Conservation (phyloP, 768 basidiomycete species). For the Lyophyllum semitale region DNA sequence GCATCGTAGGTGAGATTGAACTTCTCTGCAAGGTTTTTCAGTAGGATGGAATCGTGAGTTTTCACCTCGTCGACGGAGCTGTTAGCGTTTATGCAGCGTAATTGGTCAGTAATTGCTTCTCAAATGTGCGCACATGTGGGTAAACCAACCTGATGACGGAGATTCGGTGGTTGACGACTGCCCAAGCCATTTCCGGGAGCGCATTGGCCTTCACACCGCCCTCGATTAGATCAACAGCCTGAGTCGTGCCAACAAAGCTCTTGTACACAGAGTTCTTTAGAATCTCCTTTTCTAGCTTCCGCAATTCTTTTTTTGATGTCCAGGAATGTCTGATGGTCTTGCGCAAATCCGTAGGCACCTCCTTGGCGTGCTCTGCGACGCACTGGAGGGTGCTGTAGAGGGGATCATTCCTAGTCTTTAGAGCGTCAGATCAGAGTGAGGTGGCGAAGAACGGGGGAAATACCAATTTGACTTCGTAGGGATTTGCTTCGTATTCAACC, state of each 20-base stretch:
- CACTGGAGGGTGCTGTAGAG: constrained; percentile 67
- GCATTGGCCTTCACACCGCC: constrained; percentile 78
- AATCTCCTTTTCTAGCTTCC: constrained; percentile 49
- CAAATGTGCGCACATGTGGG: not conserved
- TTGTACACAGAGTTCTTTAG: constrained; percentile 39
- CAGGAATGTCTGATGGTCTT: constrained; percentile 47
- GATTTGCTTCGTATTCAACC: constrained; percentile 67
- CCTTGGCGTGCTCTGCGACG: constrained; percentile 59
- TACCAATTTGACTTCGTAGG: constrained; percentile 54
- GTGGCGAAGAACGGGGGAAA: constrained; percentile 8
- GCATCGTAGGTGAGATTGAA: constrained; percentile 63
- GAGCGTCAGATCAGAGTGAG: not conserved
- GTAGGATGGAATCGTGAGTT: constrained; percentile 44
- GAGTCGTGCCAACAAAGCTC: constrained; percentile 66
- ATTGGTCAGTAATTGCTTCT: not conserved
- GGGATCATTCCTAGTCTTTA: constrained; percentile 57
- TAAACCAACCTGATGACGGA: constrained; percentile 52
- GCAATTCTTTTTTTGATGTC: constrained; percentile 52
- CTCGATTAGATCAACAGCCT: constrained; percentile 73
- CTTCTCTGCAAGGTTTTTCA: constrained; percentile 46
- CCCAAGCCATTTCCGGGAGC: constrained; percentile 72
- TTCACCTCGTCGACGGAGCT: constrained; percentile 34
- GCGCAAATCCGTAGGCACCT: constrained; percentile 49
- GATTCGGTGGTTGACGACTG: constrained; percentile 74
- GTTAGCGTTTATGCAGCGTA: not conserved